Evolutionary conservation across 345 rosid genomes (phyloP), one percentile per base, ranked within the genome.

Genomic region (Fremontodendron californicum): DNA sequence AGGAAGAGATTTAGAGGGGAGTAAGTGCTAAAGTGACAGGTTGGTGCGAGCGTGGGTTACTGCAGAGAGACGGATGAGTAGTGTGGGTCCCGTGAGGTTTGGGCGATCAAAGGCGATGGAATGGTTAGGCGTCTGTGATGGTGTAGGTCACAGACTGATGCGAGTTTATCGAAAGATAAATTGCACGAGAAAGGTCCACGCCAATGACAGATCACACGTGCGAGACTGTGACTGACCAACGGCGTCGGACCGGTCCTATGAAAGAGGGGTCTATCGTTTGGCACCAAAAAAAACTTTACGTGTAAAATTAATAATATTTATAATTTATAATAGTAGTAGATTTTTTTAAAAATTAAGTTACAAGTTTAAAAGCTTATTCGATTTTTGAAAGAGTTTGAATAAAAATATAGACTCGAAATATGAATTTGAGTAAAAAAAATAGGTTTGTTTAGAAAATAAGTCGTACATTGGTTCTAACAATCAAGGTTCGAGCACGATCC

Each of bases 131-230:
- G 68, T 13, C 49, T 13, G 73, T 65, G 23, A 51, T 15, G 27
- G 63, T 46, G 64, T 39, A 40, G 23, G 77, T 61, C 83, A 16
- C 62, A 73, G 73, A 7, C 33, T 29, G n/a, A n/a, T n/a, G n/a
- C n/a, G n/a, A n/a, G n/a, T n/a, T n/a, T 71, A 16, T 49, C 4
- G 27, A 71, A 48, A 51, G 1, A 5, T 71, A 10, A 29, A 9
- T 4, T 18, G 27, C 61, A 71, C 75, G 75, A 31, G 61, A 55
- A 54, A 54, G 13, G 11, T 23, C 40, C 58, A 37, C 1, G 42
- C 67, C 77, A 42, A 25, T 37, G 63, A 16, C 46, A n/a, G 51
- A 25, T 62, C 40, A 27, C 33, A 75, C 74, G 78, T 60, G 83
- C 78, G 39, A 25, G 67, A 68, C 27, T 31, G 12, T 19, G 76